phyloP scores from a whole-genome alignment of 164 flowering plant genomes.

The Berberis thunbergii region DNA sequence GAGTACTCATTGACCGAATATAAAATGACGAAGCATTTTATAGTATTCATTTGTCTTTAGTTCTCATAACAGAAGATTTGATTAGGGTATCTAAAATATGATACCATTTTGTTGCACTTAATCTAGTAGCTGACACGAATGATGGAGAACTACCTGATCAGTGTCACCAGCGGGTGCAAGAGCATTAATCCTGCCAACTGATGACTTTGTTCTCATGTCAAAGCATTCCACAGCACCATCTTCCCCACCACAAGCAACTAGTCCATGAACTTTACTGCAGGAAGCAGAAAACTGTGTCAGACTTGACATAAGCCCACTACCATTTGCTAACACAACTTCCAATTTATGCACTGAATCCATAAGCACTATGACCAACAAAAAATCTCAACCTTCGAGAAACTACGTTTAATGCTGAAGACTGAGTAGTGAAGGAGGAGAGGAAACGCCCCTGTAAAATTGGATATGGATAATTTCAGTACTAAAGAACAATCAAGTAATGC shows the following conservation, averaged over 20 bases:
- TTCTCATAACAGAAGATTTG: no score
- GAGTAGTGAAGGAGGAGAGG: slow-evolving; percentile 62
- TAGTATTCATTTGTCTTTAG: no score
- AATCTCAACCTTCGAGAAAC: slow-evolving; percentile 52
- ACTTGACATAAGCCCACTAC: background rate
- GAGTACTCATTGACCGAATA: no score
- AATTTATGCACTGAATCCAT: background rate
- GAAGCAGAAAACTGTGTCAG: slow-evolving; percentile 1
- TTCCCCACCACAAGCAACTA: slow-evolving; percentile 92
- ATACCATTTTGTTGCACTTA: background rate
- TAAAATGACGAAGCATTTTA: no score
- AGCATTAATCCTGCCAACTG: slow-evolving; percentile 78
- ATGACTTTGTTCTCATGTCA: slow-evolving; percentile 70
- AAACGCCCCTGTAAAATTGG: slow-evolving; percentile 65
- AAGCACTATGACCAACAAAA: background rate
- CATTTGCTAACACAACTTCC: background rate
- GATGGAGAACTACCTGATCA: slow-evolving; percentile 40
- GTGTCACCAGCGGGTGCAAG: slow-evolving; percentile 57
- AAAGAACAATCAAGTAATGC: background rate
- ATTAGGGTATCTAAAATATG: no score
- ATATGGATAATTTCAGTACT: slow-evolving; percentile 2
- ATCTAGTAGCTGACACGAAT: background rate
- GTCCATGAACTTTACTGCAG: slow-evolving; percentile 75
- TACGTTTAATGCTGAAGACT: slow-evolving; percentile 80
- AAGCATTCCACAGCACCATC: slow-evolving; percentile 98